Base-by-base conservation (phyloP, 306 rosid genomes). In the Leucaena leucocephala region DNA sequence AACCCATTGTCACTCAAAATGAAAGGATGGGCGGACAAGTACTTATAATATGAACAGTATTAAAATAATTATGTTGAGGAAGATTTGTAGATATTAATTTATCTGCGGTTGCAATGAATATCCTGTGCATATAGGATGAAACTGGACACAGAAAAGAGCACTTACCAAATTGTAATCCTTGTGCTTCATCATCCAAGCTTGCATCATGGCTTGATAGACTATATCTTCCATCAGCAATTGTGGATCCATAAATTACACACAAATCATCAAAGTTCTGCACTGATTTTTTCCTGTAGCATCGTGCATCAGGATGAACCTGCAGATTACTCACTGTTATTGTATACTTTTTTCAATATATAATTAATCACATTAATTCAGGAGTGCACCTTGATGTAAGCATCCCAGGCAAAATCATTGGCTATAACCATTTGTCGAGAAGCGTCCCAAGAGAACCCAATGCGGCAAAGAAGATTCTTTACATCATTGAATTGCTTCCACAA, bases 401-500 rank as follows among this genome's bases (percentile, higher is more conserved):
- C 97, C 97, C 97, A 90, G 35, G 82, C 76, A 83, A 72, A 82
- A 15, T 90, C 97, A 71, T 81, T 88, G 40, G 94, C 97, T 46
- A 83, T 86, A 70, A 92, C 97, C 93, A 90, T 92, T 59, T 86
- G 90, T 38, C 85, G 89, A 27, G 74, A 21, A 83, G 85, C 89
- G 49, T 92, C 91, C 94, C 97, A 92, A n/a, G 93, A 83, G 85
- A 92, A 92, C n/a, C 94, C 93, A 68, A 44, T 78, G 35, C 83
- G 91, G 21, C 85, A 79, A 38, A 92, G 91, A 76, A 90, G 79
- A 64, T 45, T 86, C 84, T 80, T 87, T 68, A 92, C 93, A 78
- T 92, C 94, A 78, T 88, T 89, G 87, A 92, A 92, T 75, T 87
- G 97, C 85, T 88, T 92, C 94, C 93, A 92, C 85, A 90, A 82